Evolutionary conservation across 441 rosid species (phyloP), one percentile per base, ranked within the genome.

Genomic region (Pelargonium australe): DNA sequence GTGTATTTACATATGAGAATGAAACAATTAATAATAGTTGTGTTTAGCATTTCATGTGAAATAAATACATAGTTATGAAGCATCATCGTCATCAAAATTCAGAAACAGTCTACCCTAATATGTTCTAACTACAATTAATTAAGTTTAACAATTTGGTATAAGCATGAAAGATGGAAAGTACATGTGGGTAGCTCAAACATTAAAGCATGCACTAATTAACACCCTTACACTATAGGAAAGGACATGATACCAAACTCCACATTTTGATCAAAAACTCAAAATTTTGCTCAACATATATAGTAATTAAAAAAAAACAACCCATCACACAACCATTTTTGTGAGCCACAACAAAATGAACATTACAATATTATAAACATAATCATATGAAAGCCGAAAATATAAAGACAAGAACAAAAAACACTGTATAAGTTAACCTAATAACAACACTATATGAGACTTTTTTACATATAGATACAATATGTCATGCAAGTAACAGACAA

Each of bases 401-500:
- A 14, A 4, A n/a, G 58, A 51, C 58, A 51, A 51, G n/a, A 55
- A 28, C 10, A 49, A 65, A 40, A 70, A 28, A 28, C 31, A 28
- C 31, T 28, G 31, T 28, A 28, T 28, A 28, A 28, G 31, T 28
- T 28, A 28, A 28, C 31, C 31, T 28, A 28, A 28, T 28, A 28
- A 28, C 31, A 47, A 47, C n/a, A 47, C 55, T 47, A 47, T 12
- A 12, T n/a, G 13, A 12, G 16, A 47, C 31, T 28, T 55, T 51
- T 66, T 28, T 3, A 47, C 55, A 47, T 9, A 8, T 47, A 47
- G 53, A 47, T 0, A 1, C 19, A n/a, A 51, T 14, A 51, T 51
- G 58, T n/a, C 58, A 51, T n/a, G 58, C 58, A 51, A 51, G 58
- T 6, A 6, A 55, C 16, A 55, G 61, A 55, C 61, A 55, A 55